phyloP scores from a whole-genome alignment of 2,329 filamentous ascomycete genomes.

The Phialophora verrucosa region DNA sequence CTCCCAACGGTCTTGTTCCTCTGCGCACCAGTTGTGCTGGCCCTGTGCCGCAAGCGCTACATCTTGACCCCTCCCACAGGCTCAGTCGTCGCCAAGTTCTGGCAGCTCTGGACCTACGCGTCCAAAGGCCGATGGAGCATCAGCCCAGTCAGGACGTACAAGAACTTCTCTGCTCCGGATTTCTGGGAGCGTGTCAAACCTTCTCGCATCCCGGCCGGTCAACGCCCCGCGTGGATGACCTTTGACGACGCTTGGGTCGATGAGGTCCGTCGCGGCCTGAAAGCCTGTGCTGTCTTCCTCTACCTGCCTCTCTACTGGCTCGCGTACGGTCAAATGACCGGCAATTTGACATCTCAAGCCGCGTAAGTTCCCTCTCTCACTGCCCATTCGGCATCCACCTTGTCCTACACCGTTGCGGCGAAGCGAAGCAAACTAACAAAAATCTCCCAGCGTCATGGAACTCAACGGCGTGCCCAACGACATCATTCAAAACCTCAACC shows the following conservation, averaged over 20 bases:
- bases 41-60: constrained; percentile 67
- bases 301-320: constrained; percentile 65
- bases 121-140: constrained; percentile 68
- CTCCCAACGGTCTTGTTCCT: constrained; percentile 71
- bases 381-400: too few relatives aligned
- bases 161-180: constrained; percentile 62
- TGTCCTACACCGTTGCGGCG: too few relatives aligned
- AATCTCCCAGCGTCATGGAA: constrained; percentile 49
- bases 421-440: neutral
- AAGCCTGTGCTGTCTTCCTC: constrained; percentile 72
- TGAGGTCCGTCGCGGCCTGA: constrained; percentile 72
- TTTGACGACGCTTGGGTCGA: constrained; percentile 86
- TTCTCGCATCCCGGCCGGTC: constrained; percentile 62
- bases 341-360: constrained; percentile 62
- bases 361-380: constrained; percentile 39
- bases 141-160: constrained; percentile 63
- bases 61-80: constrained; percentile 69
- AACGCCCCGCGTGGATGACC: constrained; percentile 74
- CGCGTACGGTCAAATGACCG: constrained; percentile 61
- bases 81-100: constrained; percentile 72
- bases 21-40: constrained; percentile 65
- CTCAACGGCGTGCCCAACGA: constrained; percentile 62
- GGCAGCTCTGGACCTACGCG: constrained; percentile 65
- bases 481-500: constrained; percentile 61
- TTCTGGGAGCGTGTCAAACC: constrained; percentile 75